A percentile compares a stretch with the other conserved stretches of the same genome.
Evolutionary conservation across 805 yeast genomes (phyloP).

Genomic region (Schwanniomyces pseudopolymorphus): DNA sequence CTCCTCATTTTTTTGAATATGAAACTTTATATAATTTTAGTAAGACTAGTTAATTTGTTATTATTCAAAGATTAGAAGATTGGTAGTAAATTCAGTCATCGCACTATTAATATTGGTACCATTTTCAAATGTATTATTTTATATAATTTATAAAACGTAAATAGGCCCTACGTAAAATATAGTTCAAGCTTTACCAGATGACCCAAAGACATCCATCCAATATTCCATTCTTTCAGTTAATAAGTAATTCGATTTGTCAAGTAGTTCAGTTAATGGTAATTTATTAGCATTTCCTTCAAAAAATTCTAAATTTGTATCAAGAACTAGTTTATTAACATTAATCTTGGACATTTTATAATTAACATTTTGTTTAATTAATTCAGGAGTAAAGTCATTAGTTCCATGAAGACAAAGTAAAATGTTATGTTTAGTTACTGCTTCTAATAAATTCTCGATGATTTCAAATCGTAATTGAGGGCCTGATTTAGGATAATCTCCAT

Average conservation of each 20-base stretch:
- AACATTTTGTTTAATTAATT: constrained; percentile 21
- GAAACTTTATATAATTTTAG: too few relatives aligned
- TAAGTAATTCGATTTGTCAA: constrained; percentile 20
- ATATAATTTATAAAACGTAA: background rate
- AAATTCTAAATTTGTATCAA: constrained; percentile 23
- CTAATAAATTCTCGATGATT: constrained; percentile 21
- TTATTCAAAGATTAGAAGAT: too few relatives aligned
- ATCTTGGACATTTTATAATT: constrained; percentile 29
- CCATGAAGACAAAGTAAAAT: constrained; percentile 34
- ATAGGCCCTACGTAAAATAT: background rate
- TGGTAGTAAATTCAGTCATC: too few relatives aligned
- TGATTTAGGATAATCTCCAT: constrained; percentile 32
- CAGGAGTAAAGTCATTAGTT: constrained; percentile 27
- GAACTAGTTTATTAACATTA: constrained; percentile 29
- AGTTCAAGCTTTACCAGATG: constrained; percentile 20
- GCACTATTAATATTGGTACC: too few relatives aligned
- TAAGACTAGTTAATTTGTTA: too few relatives aligned
- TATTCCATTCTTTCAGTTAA: constrained; percentile 24
- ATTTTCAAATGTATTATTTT: background rate
- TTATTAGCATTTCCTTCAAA: constrained; percentile 18
- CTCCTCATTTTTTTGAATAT: too few relatives aligned
- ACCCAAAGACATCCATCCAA: constrained; percentile 25
- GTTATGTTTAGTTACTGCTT: constrained; percentile 13
- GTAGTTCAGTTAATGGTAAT: constrained; percentile 22
- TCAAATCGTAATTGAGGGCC: constrained; percentile 26